A percentile compares a stretch with the other conserved stretches of the same genome.
Conservation (phyloP, 2,329 filamentous ascomycete species). For the Juglanconis sp. region DNA sequence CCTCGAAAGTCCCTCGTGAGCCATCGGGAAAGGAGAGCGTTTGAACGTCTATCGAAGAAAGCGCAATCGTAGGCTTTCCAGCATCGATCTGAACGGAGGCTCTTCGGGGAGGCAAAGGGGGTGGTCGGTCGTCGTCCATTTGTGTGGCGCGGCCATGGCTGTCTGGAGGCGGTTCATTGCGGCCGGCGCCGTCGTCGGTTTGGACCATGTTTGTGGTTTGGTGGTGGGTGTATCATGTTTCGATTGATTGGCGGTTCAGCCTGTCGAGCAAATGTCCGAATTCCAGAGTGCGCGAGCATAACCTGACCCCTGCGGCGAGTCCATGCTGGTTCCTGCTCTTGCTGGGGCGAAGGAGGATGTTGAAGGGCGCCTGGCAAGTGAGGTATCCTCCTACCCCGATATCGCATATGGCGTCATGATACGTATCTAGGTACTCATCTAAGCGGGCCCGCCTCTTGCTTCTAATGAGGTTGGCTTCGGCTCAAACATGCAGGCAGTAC, state of each 20-base stretch:
- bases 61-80: conserved; percentile 72
- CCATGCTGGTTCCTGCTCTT: conserved; percentile 11
- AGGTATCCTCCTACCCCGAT: background rate
- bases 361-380: background rate
- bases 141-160: conserved; percentile 3
- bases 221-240: conserved; percentile 18
- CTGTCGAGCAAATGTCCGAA: conserved; percentile 2
- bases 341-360: background rate
- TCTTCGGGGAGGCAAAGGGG: conserved; percentile 26
- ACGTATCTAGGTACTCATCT: too few species aligned
- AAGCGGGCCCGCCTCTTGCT: too few species aligned
- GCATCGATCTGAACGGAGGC: conserved; percentile 21
- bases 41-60: conserved; percentile 78
- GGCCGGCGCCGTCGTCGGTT: conserved; percentile 19
- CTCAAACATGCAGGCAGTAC: too few species aligned
- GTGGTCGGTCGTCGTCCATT: conserved; percentile 20
- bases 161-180: conserved; percentile 14
- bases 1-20: conserved; percentile 59
- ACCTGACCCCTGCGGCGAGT: conserved; percentile 2
- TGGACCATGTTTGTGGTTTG: conserved; percentile 20
- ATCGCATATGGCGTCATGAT: background rate
- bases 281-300: background rate
- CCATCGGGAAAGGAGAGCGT: conserved; percentile 71
- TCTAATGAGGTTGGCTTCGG: too few species aligned
- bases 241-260: conserved; percentile 17